A percentile compares a stretch with the other conserved stretches of the same genome.
Conservation (phyloP, 148 eudicot genomes). For the Camellia granthamiana region DNA sequence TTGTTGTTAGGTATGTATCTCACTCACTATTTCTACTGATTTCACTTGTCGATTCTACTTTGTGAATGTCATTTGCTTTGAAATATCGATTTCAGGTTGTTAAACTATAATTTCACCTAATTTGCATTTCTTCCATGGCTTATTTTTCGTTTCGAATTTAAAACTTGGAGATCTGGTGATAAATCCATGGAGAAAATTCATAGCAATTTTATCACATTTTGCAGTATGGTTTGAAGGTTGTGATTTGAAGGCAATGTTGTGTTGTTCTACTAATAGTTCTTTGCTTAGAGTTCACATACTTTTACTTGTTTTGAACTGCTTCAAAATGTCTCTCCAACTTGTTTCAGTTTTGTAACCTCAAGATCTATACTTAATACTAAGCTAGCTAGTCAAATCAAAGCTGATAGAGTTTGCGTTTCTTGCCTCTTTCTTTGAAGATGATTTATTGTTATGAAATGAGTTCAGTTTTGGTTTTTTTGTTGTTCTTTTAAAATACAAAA, state of each 20-base stretch:
- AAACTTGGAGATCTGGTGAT: not conserved
- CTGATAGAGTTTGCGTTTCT: not conserved
- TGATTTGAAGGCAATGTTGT: constrained; percentile 1
- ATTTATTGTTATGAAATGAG: not conserved
- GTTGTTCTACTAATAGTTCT: not conserved
- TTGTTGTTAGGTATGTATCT: not conserved
- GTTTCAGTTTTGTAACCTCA: not conserved
- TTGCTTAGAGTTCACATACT: not conserved
- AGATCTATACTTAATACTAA: not conserved
- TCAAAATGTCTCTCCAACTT: not conserved
- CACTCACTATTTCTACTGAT: not conserved
- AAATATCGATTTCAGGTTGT: constrained; percentile 3
- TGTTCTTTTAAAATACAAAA: too few relatives aligned
- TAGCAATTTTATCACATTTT: not conserved
- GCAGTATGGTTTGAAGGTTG: not conserved
- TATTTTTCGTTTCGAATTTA: not conserved
- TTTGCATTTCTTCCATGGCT: not conserved
- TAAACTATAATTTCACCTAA: not conserved
- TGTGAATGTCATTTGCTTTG: not conserved
- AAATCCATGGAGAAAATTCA: not conserved
- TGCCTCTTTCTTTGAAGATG: not conserved
- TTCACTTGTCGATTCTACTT: not conserved
- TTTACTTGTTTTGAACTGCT: not conserved
- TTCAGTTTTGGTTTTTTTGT: not conserved
- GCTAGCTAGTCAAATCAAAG: not conserved